These are phyloP conservation scores for Teratosphaeria viscida DNA, from an alignment of 2,329 filamentous ascomycete genomes.

Conservation along the genomic window DNA sequence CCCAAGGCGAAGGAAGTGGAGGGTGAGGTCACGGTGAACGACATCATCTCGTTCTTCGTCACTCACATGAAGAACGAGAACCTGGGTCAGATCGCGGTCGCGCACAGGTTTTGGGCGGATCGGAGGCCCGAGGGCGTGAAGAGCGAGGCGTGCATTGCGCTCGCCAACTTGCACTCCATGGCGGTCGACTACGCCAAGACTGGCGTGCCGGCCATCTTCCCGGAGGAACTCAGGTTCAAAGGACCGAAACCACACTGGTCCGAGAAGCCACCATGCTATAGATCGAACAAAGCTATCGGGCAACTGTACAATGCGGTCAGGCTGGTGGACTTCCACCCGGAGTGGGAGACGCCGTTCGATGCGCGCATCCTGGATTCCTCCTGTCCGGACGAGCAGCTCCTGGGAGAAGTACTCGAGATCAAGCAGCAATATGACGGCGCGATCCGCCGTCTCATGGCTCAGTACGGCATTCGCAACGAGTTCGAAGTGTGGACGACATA, in stretches of 20 bases:
- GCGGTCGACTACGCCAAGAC: slow-evolving; percentile 95
- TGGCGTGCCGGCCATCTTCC: slow-evolving; percentile 64
- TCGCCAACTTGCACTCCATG: slow-evolving; percentile 74
- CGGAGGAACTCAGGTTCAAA: slow-evolving; percentile 46
- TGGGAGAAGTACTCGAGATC: slow-evolving; percentile 52
- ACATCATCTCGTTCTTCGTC: slow-evolving; percentile 79
- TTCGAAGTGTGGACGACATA: slow-evolving; percentile 91
- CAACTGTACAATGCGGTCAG: slow-evolving; percentile 70
- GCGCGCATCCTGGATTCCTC: slow-evolving; percentile 58
- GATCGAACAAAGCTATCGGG: slow-evolving; percentile 63
- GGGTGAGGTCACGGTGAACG: slow-evolving; percentile 56
- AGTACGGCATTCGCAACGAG: slow-evolving; percentile 73
- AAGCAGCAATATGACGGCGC: slow-evolving; percentile 70
- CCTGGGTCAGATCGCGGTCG: slow-evolving; percentile 66
- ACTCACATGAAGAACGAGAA: slow-evolving; percentile 86
- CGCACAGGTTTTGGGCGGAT: slow-evolving; percentile 74
- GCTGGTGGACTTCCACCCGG: slow-evolving; percentile 58
- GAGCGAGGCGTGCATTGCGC: slow-evolving; percentile 55
- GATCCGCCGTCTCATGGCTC: slow-evolving; percentile 70
- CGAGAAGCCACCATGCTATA: slow-evolving; percentile 53
- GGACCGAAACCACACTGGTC: slow-evolving; percentile 73
- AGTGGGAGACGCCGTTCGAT: slow-evolving; percentile 67
- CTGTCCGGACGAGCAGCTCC: slow-evolving; percentile 41
- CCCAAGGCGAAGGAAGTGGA: slow-evolving; percentile 46
- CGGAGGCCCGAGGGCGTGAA: slow-evolving; percentile 51